phyloP scores from a whole-genome alignment of 1,284 basidiomycete species.

The Melanopsichium pennsylvanicum region DNA sequence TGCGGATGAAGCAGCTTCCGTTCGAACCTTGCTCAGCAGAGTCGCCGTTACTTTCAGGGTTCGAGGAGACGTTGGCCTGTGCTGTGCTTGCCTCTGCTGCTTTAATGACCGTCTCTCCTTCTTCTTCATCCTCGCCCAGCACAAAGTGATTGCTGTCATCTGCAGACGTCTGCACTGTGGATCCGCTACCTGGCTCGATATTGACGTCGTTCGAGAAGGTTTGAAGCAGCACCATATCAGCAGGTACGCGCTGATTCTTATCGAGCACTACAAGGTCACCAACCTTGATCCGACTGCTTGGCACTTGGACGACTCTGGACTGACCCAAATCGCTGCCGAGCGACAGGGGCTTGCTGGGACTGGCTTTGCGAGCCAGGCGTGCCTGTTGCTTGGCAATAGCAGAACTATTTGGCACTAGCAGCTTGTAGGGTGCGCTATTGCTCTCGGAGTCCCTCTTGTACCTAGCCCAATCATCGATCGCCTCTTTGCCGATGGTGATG shows the following conservation, averaged over 20 bases:
- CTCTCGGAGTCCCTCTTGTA: conserved; percentile 89
- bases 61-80: background rate
- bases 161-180: conserved; percentile 7
- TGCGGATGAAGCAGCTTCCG: conserved; percentile 95
- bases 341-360: conserved; percentile 18
- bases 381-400: conserved; percentile 29
- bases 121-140: conserved; percentile 51
- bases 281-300: conserved; percentile 86
- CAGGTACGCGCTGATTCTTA: conserved; percentile 96
- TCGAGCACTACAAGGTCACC: conserved; percentile 91
- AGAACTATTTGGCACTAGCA: conserved; percentile 71
- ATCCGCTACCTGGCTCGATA: conserved; percentile 19
- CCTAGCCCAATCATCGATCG: conserved; percentile 95
- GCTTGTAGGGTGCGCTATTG: conserved; percentile 89
- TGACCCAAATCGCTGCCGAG: conserved; percentile 30
- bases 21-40: conserved; percentile 71
- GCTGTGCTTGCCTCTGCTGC: background rate
- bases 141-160: conserved; percentile 37
- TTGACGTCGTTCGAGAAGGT: conserved; percentile 70
- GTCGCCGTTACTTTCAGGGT: background rate
- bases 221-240: conserved; percentile 87
- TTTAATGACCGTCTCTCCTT: conserved; percentile 2
- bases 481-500: conserved; percentile 98
- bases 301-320: conserved; percentile 65
- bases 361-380: conserved; percentile 23